A percentile compares a stretch with the other conserved stretches of the same genome.
phyloP scores from a whole-genome alignment of 2,329 filamentous ascomycete species.

The Emmonsiellopsis sp. region DNA sequence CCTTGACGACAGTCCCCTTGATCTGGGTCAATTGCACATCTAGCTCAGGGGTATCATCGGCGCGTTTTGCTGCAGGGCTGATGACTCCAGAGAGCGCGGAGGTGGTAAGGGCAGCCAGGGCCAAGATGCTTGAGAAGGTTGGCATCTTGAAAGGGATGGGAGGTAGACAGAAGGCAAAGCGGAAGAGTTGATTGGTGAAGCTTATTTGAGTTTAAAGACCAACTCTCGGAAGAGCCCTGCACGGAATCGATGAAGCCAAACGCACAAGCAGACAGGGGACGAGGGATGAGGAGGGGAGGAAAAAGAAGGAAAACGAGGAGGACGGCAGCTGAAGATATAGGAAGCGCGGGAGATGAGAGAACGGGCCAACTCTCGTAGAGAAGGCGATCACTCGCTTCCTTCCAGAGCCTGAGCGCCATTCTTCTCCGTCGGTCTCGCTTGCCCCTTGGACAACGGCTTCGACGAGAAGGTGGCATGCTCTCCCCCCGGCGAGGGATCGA shows the following conservation, averaged over 20 bases:
- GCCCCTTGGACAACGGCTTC: neutral
- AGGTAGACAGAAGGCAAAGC: neutral
- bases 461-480: neutral
- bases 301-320: neutral
- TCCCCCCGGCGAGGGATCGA: neutral
- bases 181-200: no score
- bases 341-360: neutral
- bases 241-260: neutral
- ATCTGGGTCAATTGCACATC: conserved; percentile 23
- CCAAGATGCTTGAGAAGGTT: conserved; percentile 15
- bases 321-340: neutral
- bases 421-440: neutral
- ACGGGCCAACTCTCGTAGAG: neutral
- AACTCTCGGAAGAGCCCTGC: neutral
- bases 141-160: neutral
- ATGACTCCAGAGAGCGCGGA: conserved; percentile 15
- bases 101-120: conserved; percentile 7
- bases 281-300: neutral
- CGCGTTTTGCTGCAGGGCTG: conserved; percentile 14
- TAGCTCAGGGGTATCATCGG: conserved; percentile 14
- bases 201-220: neutral
- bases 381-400: neutral
- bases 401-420: neutral
- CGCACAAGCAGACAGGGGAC: neutral
- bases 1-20: conserved; percentile 25